Base-by-base conservation (phyloP, 208 protist species). In the Phytomonas francai region DNA sequence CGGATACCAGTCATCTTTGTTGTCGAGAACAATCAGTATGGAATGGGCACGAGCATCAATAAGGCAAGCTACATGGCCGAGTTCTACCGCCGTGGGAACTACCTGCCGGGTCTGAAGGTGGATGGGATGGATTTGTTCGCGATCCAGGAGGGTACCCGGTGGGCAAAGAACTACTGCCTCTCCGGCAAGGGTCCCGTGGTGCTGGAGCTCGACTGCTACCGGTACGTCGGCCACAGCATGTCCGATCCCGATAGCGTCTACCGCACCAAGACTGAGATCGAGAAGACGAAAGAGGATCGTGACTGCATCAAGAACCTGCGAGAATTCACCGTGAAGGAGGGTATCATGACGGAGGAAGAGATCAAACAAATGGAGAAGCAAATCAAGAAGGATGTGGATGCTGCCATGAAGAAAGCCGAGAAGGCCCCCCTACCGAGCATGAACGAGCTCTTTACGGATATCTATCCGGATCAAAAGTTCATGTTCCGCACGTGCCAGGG, bases 11-110 rank as follows among this genome's bases (percentile, higher is more conserved):
- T 88, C 42, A 93, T 99, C 65, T 99, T 98, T 74, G 81, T 97
- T 1, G 93, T 94, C 80, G 98, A 99, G 82, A 99, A 99, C 87
- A 99, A 99, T 82, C 81, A 97, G 63, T 99, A 97, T 79, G 98
- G 96, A 77, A 99, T 99, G 98, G 98, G 97, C 65, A 99, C 98
- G 19, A 91, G 89, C 65, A 82, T 91, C 58, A 67, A 92, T 32
- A 92, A 97, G 68, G 83, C 93, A 16, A 83, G 91, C 36, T 95
- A 84, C 70, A 89, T 93, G 67, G 77, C 79, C 27, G 83, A 98
- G 65, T 99, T 98, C 84, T 99, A 99, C 88, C 92, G 84, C 57
- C 95, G 97, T 72, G 97, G 97, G 67, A 89, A 99, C 71, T 98
- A 97, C 81, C 88, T 99, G 63, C 94, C 98, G 31, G 98, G 98